These are phyloP conservation scores for Colletotrichum camelliae DNA, from an alignment of 2,329 filamentous ascomycete genomes.

Conservation along the genomic window DNA sequence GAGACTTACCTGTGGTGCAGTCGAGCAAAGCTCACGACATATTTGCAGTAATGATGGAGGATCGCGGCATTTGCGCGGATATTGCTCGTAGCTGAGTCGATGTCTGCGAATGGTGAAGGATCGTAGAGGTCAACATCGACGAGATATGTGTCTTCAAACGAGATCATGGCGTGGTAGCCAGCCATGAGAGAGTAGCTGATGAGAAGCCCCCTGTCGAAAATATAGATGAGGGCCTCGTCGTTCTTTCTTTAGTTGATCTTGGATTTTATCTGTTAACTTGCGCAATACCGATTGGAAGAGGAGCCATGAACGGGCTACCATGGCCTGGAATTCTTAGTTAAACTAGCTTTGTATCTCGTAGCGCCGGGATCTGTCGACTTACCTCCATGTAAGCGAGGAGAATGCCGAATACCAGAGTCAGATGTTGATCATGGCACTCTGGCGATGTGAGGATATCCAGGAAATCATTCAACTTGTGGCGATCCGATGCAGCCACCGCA, in stretches of 20 bases:
- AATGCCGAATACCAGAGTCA: conserved; percentile 2
- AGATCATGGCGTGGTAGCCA: neutral
- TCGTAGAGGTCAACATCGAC: neutral
- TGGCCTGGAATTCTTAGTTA: neutral
- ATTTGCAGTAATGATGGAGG: conserved; percentile 2
- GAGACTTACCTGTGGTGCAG: neutral
- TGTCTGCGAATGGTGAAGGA: neutral
- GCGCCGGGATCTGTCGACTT: neutral
- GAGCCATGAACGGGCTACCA: conserved; percentile 3
- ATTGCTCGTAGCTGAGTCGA: neutral
- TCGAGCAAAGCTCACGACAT: neutral
- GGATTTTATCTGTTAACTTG: neutral
- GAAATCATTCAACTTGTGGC: neutral
- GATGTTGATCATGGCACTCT: neutral
- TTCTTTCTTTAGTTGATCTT: neutral
- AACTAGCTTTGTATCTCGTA: neutral
- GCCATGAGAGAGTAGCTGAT: neutral
- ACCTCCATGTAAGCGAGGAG: conserved; percentile 2
- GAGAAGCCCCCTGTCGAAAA: neutral
- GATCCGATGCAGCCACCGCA: neutral
- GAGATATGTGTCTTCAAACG: neutral
- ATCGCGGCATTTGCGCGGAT: conserved; percentile 5
- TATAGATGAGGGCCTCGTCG: neutral
- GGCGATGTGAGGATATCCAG: neutral
- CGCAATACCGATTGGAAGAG: neutral